Evolutionary conservation across 2,329 filamentous ascomycete species (phyloP).

Genomic region (Lomentospora prolificans): DNA sequence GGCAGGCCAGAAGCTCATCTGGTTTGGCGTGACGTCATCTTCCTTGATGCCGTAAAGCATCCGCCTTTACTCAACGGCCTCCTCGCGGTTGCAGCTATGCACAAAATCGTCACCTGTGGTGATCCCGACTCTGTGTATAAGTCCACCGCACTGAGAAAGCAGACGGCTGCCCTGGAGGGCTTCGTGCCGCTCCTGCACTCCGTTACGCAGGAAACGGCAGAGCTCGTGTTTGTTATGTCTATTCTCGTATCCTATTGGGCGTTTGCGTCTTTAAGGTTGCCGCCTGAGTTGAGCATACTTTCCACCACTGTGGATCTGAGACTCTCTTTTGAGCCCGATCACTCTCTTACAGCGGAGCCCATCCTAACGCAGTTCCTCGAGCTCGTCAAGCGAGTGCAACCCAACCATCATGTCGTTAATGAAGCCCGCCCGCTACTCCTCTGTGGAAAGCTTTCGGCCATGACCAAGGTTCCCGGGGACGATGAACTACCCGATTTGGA

Average conservation of each 20-base stretch:
- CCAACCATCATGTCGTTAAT: background rate
- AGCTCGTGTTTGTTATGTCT: conserved; percentile 9
- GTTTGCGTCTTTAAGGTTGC: conserved; percentile 11
- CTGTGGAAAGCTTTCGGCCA: background rate
- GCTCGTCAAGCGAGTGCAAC: background rate
- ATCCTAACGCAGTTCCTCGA: conserved; percentile 5
- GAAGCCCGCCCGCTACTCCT: background rate
- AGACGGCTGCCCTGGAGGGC: conserved; percentile 10
- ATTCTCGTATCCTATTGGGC: conserved; percentile 14
- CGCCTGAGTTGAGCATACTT: conserved; percentile 10
- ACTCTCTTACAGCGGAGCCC: background rate
- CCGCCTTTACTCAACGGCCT: conserved; percentile 11
- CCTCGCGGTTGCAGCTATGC: conserved; percentile 13
- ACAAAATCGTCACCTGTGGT: conserved; percentile 8
- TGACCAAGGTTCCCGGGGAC: background rate
- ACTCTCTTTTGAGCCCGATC: background rate
- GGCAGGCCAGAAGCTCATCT: conserved; percentile 10
- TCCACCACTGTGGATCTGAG: background rate
- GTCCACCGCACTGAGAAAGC: conserved; percentile 9
- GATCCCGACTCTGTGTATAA: background rate
- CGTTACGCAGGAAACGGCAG: conserved; percentile 6
- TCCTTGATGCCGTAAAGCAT: conserved; percentile 10
- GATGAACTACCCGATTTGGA: background rate
- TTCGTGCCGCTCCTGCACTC: conserved; percentile 8
- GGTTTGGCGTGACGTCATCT: conserved; percentile 14